Conservation (phyloP, 1,139 yeast genomes). For the Yamadazyma blattariae region DNA sequence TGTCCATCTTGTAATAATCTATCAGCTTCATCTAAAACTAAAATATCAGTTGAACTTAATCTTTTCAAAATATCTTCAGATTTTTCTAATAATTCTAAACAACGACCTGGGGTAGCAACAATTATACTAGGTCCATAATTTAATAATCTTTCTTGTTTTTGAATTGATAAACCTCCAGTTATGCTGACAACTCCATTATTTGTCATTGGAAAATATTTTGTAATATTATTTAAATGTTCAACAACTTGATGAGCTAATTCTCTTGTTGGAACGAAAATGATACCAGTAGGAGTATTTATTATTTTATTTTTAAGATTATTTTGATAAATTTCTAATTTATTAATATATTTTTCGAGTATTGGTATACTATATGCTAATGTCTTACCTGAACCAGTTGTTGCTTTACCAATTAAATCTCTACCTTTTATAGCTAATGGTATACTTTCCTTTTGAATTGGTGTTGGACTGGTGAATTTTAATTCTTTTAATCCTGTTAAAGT, state of each 20-base stretch:
- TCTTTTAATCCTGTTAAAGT: slow-evolving; percentile 58
- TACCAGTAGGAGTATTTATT: slow-evolving; percentile 56
- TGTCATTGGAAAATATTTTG: slow-evolving; percentile 58
- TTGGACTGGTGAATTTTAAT: slow-evolving; percentile 66
- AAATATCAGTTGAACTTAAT: slow-evolving; percentile 60
- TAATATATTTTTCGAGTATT: slow-evolving; percentile 65
- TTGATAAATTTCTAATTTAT: slow-evolving; percentile 21
- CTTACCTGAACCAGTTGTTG: slow-evolving; percentile 98
- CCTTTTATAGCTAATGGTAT: slow-evolving; percentile 75
- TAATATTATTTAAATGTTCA: slow-evolving; percentile 64
- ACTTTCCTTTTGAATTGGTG: slow-evolving; percentile 77
- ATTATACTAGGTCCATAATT: slow-evolving; percentile 74
- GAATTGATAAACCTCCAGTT: slow-evolving; percentile 94
- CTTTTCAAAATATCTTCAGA: slow-evolving; percentile 51
- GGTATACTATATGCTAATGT: slow-evolving; percentile 96
- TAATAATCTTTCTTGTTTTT: slow-evolving; percentile 82
- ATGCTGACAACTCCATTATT: slow-evolving; percentile 65
- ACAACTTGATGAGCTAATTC: slow-evolving; percentile 95
- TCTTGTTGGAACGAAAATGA: slow-evolving; percentile 92
- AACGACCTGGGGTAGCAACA: slow-evolving; percentile 96
- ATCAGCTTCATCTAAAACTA: slow-evolving; percentile 97
- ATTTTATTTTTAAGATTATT: slow-evolving; percentile 23
- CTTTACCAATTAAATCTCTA: slow-evolving; percentile 87
- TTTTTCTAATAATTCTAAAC: slow-evolving; percentile 74
- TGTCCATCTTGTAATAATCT: slow-evolving; percentile 93